Evolutionary conservation across 352 stramenopile species (phyloP), one percentile per base, ranked within the genome.

Genomic region (Chrysophaeum taylorii): DNA sequence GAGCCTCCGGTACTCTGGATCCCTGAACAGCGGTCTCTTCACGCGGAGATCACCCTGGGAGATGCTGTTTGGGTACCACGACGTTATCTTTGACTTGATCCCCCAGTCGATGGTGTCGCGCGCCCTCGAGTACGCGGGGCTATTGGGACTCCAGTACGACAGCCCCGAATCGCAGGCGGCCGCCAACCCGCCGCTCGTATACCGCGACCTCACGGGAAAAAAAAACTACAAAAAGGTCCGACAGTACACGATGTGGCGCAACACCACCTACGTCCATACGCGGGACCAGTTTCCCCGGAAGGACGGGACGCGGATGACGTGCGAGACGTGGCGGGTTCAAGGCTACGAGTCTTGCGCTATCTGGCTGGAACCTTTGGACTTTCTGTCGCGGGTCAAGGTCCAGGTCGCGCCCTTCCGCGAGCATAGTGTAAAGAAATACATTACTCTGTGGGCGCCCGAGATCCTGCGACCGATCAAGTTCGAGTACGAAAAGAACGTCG

Each of bases 1-100:
- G n/a, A n/a, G n/a, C n/a, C n/a, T n/a, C n/a, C n/a, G n/a, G 27
- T 5, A 63, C 25, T 5, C 52, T 25, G 52, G 9, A 15, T 63
- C 52, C 27, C 52, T 63, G 27, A 63, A 63, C 52, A n/a, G 25
- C 5, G 52, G 52, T 33, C 25, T 63, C 52, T 63, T 63, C 52
- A 36, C 7, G 4, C 52, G 52, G 2, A 25, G 52, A 15, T 31
- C 52, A 33, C 52, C 39, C 5, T 33, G 52, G 5, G 52, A 63
- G 25, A 4, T 63, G 25, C 27, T 63, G 12, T 63, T 41, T 25
- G 52, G 52, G 14, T 63, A 63, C 52, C 5, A 63, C 5, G 52
- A 63, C 52, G 27, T 4, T 5, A 36, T 63, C 27, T 39, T 63
- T 15, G n/a, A 38, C 27, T 33, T 63, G 27, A 15, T 63, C 27